phyloP scores from a whole-genome alignment of 352 stramenopile species.

The Globisporangium recalcitrans region DNA sequence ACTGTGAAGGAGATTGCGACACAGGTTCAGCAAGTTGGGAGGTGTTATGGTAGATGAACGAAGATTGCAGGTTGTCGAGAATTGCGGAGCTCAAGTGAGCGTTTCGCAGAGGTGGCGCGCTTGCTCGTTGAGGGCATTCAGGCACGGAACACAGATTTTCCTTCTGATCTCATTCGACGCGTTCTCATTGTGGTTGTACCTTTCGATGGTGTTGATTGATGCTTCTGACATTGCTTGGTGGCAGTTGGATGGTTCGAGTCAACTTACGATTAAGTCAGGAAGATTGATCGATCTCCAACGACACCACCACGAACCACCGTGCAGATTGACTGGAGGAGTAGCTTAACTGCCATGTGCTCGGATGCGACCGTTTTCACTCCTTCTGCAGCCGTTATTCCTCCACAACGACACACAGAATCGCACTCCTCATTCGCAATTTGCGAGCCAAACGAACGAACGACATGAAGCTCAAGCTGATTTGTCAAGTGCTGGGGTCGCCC shows the following conservation, averaged over 20 bases:
- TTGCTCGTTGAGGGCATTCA: neutral
- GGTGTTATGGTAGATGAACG: neutral
- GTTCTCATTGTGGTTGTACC: no score
- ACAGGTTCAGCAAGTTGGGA: neutral
- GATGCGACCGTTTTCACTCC: neutral
- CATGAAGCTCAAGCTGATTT: neutral
- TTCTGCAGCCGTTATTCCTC: no score
- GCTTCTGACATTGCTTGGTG: neutral
- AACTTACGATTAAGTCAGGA: no score
- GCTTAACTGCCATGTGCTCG: no score
- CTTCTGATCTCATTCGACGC: neutral
- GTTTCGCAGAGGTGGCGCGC: neutral
- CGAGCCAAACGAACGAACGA: neutral
- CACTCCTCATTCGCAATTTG: neutral
- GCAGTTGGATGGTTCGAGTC: no score
- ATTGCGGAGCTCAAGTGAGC: neutral
- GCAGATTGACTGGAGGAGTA: no score
- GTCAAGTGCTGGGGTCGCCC: neutral
- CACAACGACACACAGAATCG: neutral
- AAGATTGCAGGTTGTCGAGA: neutral
- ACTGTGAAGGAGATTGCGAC: neutral
- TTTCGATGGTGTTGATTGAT: no score
- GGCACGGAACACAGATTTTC: neutral
- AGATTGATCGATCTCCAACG: no score
- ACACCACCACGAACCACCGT: no score